Evolutionary conservation across 192 early-diverging fungal species (phyloP).

Genomic region (Coemansia sp.): DNA sequence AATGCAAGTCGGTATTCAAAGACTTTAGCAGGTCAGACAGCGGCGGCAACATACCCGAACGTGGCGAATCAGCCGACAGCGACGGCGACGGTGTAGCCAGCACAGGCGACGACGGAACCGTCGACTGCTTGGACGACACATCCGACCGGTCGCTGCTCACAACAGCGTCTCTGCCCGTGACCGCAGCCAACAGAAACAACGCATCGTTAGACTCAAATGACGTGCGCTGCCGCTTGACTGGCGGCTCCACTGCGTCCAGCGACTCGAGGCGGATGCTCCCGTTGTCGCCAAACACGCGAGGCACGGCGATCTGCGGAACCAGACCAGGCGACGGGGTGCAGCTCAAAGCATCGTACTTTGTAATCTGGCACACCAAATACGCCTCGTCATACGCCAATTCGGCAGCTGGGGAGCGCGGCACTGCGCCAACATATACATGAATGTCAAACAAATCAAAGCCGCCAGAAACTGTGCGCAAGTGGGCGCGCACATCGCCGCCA

Average conservation of each 20-base stretch:
- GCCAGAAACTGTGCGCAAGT: constrained; percentile 36
- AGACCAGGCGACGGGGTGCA: constrained; percentile 1
- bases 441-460: constrained; percentile 41
- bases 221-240: constrained; percentile 19
- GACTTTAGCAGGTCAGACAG: constrained; percentile 39
- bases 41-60: constrained; percentile 24
- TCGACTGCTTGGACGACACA: constrained; percentile 14
- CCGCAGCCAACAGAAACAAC: constrained; percentile 37
- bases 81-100: constrained; percentile 22
- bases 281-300: constrained; percentile 1
- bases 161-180: constrained; percentile 17
- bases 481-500: constrained; percentile 26
- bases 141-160: neutral
- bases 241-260: constrained; percentile 5
- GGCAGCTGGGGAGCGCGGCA: constrained; percentile 5
- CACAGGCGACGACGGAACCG: constrained; percentile 22
- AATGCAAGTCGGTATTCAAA: neutral
- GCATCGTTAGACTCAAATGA: constrained; percentile 12
- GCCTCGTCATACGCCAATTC: constrained; percentile 20
- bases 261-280: neutral
- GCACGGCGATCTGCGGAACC: constrained; percentile 4
- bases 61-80: constrained; percentile 12
- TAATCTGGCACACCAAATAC: constrained; percentile 44
- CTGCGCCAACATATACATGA: constrained; percentile 32
- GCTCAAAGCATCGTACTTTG: constrained; percentile 32